Base-by-base conservation (phyloP, 2,329 filamentous ascomycete genomes). In the Aspergillus sp. region DNA sequence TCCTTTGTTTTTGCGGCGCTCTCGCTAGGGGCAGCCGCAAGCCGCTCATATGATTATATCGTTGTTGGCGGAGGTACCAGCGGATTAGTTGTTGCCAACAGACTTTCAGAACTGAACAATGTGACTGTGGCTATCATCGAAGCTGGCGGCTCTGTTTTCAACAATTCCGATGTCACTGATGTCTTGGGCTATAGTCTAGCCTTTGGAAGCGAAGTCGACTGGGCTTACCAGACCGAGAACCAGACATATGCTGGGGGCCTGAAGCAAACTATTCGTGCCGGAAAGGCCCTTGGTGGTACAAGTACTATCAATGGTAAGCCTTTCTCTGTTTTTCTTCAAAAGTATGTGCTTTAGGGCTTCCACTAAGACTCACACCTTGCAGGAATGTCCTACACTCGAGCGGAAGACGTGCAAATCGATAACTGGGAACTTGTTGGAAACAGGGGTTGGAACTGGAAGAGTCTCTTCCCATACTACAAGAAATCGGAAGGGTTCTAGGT, bases 261-360 rank as follows among this genome's bases (percentile, higher is more conserved):
- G 3, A 67, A 58, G 4, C 65, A 77, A 45, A 67, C 64, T 4
- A 71, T 78, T 56, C 69, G 69, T 27, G 76, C 75, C 30, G 78
- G 77, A 2, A 80, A 77, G 56, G 77, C 75, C 1, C 61, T 80
- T 4, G 77, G 75, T 27, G 79, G 77, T 1, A 76, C 75, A 0
- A 79, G 74, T 44, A 68, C 73, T 4, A 79, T 80, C 52, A 80
- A 80, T 59, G 77, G 72, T 70, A 60, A 41, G 44, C 42, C 22
- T 19, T 50, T 8, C 4, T 19, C 7, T 34, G 13, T n/a, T 37
- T 11, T 20, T 3, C 11, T 20, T 13, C 8, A 30, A 11, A 45
- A 45, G 4, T n/a, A n/a, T n/a, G 34, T n/a, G 34, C 24, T 20
- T 13, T 20, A 5, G 24, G 24, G 24, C 24, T 12, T 34, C 3